Evolutionary conservation across 805 yeast genomes (phyloP).

Genomic region (Wickerhamomyces canadensis): DNA sequence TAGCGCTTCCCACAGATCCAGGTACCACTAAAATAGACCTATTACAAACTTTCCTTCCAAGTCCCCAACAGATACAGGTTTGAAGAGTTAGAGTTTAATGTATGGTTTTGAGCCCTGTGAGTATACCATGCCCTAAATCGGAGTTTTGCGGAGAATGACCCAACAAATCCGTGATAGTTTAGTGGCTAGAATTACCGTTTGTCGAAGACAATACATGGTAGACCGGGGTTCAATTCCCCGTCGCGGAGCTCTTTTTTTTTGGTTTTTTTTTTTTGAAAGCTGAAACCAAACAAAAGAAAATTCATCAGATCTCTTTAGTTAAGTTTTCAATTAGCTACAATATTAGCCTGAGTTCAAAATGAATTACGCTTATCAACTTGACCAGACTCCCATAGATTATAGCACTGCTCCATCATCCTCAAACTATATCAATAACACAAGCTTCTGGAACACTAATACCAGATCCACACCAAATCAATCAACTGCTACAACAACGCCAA

Average conservation of each 20-base stretch:
- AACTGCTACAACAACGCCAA: not conserved
- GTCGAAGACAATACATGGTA: slow-evolving; percentile 20
- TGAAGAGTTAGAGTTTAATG: no score
- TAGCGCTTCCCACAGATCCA: no score
- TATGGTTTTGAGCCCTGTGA: no score
- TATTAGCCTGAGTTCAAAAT: not conserved
- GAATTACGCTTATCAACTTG: slow-evolving; percentile 7
- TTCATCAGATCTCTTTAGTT: no score
- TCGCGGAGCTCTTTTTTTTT: slow-evolving; percentile 19
- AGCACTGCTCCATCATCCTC: slow-evolving; percentile 14
- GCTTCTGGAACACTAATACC: not conserved
- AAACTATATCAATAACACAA: slow-evolving; percentile 4
- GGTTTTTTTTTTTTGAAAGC: not conserved
- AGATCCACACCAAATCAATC: not conserved
- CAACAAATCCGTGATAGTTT: slow-evolving; percentile 21
- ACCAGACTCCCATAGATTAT: slow-evolving; percentile 7
- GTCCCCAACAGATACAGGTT: no score
- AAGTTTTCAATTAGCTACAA: no score
- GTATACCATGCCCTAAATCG: no score
- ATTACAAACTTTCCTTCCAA: no score
- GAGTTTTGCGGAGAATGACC: no score
- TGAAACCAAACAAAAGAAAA: no score
- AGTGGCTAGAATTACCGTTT: slow-evolving; percentile 26
- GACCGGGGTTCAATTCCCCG: slow-evolving; percentile 27
- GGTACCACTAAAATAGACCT: no score